phyloP scores from a whole-genome alignment of 805 yeast genomes.

The Lipomyces kockii region DNA sequence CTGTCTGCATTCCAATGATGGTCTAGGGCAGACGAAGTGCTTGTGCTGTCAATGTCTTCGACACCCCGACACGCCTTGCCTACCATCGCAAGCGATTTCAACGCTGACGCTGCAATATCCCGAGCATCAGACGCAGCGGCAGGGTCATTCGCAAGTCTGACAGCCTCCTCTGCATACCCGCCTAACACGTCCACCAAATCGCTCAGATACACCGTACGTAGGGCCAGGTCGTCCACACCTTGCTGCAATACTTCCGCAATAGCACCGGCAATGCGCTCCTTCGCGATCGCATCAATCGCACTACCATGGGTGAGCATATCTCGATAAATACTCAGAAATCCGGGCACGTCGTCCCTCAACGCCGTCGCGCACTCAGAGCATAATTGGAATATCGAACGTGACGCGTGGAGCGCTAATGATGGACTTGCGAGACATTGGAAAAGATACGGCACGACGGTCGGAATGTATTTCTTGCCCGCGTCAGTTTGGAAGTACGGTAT shows the following conservation, averaged over 20 bases:
- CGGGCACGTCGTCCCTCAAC: conserved; percentile 21
- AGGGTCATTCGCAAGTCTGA: not conserved
- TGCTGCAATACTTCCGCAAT: conserved; percentile 34
- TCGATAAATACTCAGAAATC: conserved; percentile 20
- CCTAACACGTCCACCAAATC: conserved; percentile 19
- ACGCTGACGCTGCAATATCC: conserved; percentile 56
- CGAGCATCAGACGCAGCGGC: conserved; percentile 10
- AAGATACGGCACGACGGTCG: conserved; percentile 59
- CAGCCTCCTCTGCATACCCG: conserved; percentile 21
- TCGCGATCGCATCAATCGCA: conserved; percentile 43
- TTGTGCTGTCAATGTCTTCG: conserved; percentile 54
- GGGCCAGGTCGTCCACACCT: conserved; percentile 15
- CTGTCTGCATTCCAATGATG: conserved; percentile 50
- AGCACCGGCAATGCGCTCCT: conserved; percentile 36
- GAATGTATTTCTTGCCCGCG: conserved; percentile 53
- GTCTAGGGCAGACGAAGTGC: conserved; percentile 32
- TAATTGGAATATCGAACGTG: conserved; percentile 60
- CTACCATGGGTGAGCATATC: conserved; percentile 39
- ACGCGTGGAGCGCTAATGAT: conserved; percentile 49
- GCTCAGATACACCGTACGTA: conserved; percentile 12
- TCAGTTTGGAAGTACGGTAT: conserved; percentile 54
- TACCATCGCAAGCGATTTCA: conserved; percentile 67
- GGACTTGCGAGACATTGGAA: conserved; percentile 50
- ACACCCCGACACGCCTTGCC: conserved; percentile 72
- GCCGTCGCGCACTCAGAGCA: conserved; percentile 40